phyloP scores from a whole-genome alignment of 345 rosid species.

The Erodium maritimum region DNA sequence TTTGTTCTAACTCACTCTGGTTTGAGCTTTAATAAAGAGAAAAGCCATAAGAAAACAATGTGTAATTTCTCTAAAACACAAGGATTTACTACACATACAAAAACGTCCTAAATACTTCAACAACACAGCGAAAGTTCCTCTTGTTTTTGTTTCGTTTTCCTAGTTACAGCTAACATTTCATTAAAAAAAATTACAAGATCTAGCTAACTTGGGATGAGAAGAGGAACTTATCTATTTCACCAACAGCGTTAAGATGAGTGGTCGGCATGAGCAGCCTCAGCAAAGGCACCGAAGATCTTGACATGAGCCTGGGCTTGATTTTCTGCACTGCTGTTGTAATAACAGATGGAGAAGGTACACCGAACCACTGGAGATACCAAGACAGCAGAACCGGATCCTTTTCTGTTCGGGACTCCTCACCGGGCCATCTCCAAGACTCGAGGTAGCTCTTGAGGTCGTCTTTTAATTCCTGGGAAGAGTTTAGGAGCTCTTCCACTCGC shows the following conservation, averaged over 20 bases:
- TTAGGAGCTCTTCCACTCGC: conserved; percentile 58
- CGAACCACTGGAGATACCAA: conserved; percentile 79
- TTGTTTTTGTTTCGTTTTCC: too few species aligned
- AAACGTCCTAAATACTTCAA: too few species aligned
- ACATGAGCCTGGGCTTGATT: conserved; percentile 30
- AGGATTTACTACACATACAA: too few species aligned
- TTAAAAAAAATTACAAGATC: too few species aligned
- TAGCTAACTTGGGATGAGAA: conserved; percentile 13
- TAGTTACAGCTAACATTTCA: too few species aligned
- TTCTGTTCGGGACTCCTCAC: conserved; percentile 16
- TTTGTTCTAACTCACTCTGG: too few species aligned
- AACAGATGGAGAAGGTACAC: conserved; percentile 48
- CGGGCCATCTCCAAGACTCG: conserved; percentile 56
- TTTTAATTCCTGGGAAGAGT: conserved; percentile 25
- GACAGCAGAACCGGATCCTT: conserved; percentile 38
- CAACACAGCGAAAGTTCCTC: too few species aligned
- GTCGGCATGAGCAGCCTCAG: conserved; percentile 58
- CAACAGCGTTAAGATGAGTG: conserved; percentile 40
- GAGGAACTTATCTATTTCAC: conserved; percentile 38
- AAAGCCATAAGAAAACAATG: too few species aligned
- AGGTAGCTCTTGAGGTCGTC: conserved; percentile 34
- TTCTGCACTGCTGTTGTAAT: conserved; percentile 34
- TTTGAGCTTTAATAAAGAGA: too few species aligned
- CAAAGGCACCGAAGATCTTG: conserved; percentile 39
- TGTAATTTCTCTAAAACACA: too few species aligned